Base-by-base conservation (phyloP, 768 basidiomycete species). In the Mycena rebaudengoi region DNA sequence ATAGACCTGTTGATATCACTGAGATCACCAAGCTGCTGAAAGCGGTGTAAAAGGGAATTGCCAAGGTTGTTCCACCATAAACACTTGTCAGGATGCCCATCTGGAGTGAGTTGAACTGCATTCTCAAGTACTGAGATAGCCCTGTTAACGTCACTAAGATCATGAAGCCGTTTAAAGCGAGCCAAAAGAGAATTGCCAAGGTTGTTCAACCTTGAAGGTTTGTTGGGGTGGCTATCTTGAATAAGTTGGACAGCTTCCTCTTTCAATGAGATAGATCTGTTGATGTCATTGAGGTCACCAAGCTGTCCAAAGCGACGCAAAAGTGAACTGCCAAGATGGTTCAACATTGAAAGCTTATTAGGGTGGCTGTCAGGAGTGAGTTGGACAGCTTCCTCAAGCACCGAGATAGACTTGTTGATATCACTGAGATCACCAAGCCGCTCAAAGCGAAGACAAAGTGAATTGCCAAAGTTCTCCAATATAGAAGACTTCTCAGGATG, bases 1-100 rank as follows among this genome's bases (percentile, higher is more conserved):
- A 73, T 63, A 28, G 69, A 60, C 40, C 66, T 29, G 18, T 62
- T 53, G 28, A 71, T 54, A 55, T 77, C 75, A n/a, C 39, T 52
- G 7, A 61, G 26, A 20, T 70, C 61, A 5, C 60, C 66, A n/a
- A 51, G 65, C 45, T 68, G 25, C 50, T 67, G 64, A 40, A 60
- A 70, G 16, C 67, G 58, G 43, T 16, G 4, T 11, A 45, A 8
- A 26, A 52, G 49, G 25, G 69, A 57, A 50, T 1, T 46, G 5
- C 53, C 62, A 23, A 69, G 59, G 29, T 63, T 65, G 33, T 61
- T 60, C 23, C 66, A 39, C 16, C 21, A 60, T 12, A 25, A 44
- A 8, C 64, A 43, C 41, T 61, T 48, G 25, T 60, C 40, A 5
- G 29, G 11, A 25, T 69, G 64, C 5, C 25, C 62, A 29, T 60